Base-by-base conservation (phyloP, 495 filamentous ascomycete species). In the Hypoxylon intermedium region DNA sequence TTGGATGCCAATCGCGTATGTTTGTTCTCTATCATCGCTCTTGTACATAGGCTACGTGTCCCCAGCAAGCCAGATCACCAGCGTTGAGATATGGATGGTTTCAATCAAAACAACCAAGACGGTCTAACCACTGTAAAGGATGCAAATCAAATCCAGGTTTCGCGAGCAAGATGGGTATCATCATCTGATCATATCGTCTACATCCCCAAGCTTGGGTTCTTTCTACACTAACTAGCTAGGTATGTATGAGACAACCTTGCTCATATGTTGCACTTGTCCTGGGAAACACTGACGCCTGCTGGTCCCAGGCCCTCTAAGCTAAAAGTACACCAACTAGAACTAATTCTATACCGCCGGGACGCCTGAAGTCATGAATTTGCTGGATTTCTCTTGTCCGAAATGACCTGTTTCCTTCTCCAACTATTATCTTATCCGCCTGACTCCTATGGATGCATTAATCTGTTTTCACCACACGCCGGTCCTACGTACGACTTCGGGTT, bases 401-500 rank as follows among this genome's bases (percentile, higher is more conserved):
- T 24, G 15, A 6, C 23, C 43, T 13, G 12, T 42, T 21, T 18
- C 13, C 24, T 15, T 23, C 21, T 40, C 19, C 6, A 37, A 30
- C 23, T 5, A 16, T 16, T 19, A 38, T 28, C 9, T 16, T 40
- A 38, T 34, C 15, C 24, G 15, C 49, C 45, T 3, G 47, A 54
- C 33, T 59, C 54, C 55, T 16, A 9, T 16, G 41, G 26, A 24
- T 48, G 30, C 40, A 59, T 26, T 16, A 15, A 5, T 2, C 21
- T 41, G 40, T 37, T 24, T 13, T 7, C 20, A 41, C 9, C 37
- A 3, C 34, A 23, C 5, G 30, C 13, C 6, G 5, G 5, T 9
- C 15, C 52, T 53, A 56, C 23, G 46, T 56, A 42, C 44, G 48
- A 5, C 34, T 43, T 19, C 48, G 54, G 28, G 51, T 51, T 49